Percentiles rank a stretch among this genome's conserved stretches.
Conservation (phyloP, 352 stramenopile genomes). For the Globisporangium camurandrum region DNA sequence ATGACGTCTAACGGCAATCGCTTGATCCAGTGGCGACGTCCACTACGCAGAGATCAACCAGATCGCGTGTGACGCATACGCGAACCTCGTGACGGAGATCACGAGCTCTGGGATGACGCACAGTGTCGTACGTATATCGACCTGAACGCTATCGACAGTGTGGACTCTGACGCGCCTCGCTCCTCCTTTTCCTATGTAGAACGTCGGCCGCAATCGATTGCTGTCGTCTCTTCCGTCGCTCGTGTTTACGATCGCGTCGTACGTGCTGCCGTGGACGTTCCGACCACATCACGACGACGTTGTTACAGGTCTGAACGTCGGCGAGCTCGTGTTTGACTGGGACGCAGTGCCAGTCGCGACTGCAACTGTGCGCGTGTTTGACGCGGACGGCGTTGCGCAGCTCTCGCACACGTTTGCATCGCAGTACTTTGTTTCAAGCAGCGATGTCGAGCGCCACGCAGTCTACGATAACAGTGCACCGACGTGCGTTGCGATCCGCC, state of each 20-base stretch:
- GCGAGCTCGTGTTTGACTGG: slow-evolving; percentile 90
- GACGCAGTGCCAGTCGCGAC: slow-evolving; percentile 34
- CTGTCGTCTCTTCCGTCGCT: slow-evolving; percentile 42
- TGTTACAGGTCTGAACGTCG: slow-evolving; percentile 89
- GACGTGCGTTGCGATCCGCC: slow-evolving; percentile 21
- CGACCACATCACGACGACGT: slow-evolving; percentile 46
- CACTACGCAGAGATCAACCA: slow-evolving; percentile 91
- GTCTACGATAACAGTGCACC: no score
- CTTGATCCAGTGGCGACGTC: slow-evolving; percentile 66
- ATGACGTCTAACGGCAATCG: slow-evolving; percentile 16
- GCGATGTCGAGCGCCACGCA: slow-evolving; percentile 10
- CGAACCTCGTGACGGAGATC: slow-evolving; percentile 70
- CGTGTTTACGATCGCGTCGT: slow-evolving; percentile 59
- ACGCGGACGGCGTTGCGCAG: slow-evolving; percentile 56
- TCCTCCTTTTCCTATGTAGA: slow-evolving; percentile 25
- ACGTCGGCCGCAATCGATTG: slow-evolving; percentile 34
- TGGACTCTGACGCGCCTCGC: no score
- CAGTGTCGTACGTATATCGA: slow-evolving; percentile 76
- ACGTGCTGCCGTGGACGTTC: slow-evolving; percentile 77
- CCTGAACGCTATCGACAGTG: neutral
- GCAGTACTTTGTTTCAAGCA: slow-evolving; percentile 39
- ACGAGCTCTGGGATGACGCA: slow-evolving; percentile 93
- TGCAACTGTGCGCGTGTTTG: slow-evolving; percentile 45
- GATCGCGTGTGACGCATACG: slow-evolving; percentile 74
- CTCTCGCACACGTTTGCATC: slow-evolving; percentile 55